Base-by-base conservation (phyloP, 495 filamentous ascomycete genomes). In the Podospora sp. region DNA sequence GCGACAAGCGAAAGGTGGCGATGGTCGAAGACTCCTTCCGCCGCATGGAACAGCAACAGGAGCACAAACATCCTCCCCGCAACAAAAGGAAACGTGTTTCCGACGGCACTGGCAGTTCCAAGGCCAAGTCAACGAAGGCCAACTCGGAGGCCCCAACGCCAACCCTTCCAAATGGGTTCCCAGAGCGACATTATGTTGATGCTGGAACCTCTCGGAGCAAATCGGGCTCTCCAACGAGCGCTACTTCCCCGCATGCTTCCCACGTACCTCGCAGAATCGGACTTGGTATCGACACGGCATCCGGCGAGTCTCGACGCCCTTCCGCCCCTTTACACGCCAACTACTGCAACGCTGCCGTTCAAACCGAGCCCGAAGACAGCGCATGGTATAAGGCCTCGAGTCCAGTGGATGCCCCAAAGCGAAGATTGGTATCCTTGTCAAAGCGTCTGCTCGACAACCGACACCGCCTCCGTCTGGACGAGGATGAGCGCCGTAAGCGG, bases 1-100 rank as follows among this genome's bases (percentile, higher is more conserved):
- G 94, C 18, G 94, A 97, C 70, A 91, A 91, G 76, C 87, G 92
- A 50, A 97, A 97, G 74, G 87, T 97, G 26, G 89, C 90, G 21
- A 90, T 91, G 76, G 84, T 92, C 18, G 93, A 97, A 74, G 91
- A 92, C 73, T 86, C 86, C 0, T 91, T 91, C 67, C 81, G 86
- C 65, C 83, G 87, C 63, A 83, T 90, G 78, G 88, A 90, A 60
- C 84, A 88, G 68, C 83, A 89, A 52, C 81, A 84, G 18, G 69
- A 72, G 27, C 72, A 70, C 24, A 70, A 74, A 24, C 65, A 50
- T 68, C 85, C 82, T 9, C 73, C 76, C 11, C 84, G 85, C 65
- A 88, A 88, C 65, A 88, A 88, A 78, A 84, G 85, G 76, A 90
- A 90, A 71, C 80, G 88, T 53, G 76, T 79, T 14, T 88, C 87